Evolutionary conservation across 345 rosid species (phyloP), one percentile per base, ranked within the genome.

Genomic region (Hibiscus trionum): DNA sequence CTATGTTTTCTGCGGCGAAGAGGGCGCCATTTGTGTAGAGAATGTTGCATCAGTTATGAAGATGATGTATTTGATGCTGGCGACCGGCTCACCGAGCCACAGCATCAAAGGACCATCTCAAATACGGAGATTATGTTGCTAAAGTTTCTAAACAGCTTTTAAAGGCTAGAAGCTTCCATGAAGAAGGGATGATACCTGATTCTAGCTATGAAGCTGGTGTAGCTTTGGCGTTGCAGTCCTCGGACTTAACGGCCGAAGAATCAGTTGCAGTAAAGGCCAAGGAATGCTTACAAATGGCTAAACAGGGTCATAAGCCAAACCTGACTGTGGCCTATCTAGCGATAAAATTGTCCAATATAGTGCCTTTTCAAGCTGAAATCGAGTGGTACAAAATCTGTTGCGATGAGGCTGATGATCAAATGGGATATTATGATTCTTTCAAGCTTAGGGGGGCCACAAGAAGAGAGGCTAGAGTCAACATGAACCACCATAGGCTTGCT

Each of bases 381-480:
- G 83, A 90, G 50, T 90, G 88, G 93, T 88, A 87, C 46, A 84
- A 87, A 72, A 78, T 66, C 12, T 55, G 72, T 9, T 87, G 88
- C 16, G 93, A 90, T 11, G 81, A 68, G 26, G 80, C 85, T 0
- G 78, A 74, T 53, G 84, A 84, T 65, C 77, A 87, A 47, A 75
- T 87, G 29, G 87, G 96, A 5, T 90, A 90, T 80, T 91, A 91
- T n/a, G 97, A 94, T 70, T 82, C 86, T 11, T 94, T 89, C 77
- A 94, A 82, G 86, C 69, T 27, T 37, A 69, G 78, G 12, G 79
- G 77, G 56, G 76, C 86, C n/a, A 77, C 85, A 0, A 81, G 2
- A 77, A 82, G 87, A 66, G 92, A 86, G 76, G 76, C 42, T 21
- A 81, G 16, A 50, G 78, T 90, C 5, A 86, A 90, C 77, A 37